A percentile compares a stretch with the other conserved stretches of the same genome.
Conservation (phyloP, 2,329 filamentous ascomycete species). For the Botryosphaeria dothidea region DNA sequence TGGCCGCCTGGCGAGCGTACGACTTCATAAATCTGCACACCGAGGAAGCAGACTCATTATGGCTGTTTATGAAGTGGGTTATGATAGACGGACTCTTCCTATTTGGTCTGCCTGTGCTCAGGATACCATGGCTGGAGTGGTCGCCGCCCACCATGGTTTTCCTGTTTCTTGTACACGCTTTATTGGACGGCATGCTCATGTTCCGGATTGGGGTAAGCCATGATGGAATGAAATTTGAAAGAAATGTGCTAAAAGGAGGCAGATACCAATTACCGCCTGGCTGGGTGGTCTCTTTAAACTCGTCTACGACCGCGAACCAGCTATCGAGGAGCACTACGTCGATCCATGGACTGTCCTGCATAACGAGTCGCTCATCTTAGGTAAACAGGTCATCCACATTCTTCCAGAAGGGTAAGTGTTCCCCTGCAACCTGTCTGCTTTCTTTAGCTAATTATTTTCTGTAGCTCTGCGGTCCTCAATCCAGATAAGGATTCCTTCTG, state of each 20-base stretch:
- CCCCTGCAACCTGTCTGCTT: not conserved
- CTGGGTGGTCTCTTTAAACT: conserved; percentile 73
- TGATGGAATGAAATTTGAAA: not conserved
- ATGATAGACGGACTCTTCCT: conserved; percentile 82
- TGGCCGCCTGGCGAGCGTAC: conserved; percentile 83
- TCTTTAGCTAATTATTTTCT: conserved; percentile 20
- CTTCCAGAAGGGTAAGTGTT: conserved; percentile 79
- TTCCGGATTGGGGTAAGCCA: conserved; percentile 75
- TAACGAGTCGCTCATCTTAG: conserved; percentile 90
- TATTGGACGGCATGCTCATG: conserved; percentile 85
- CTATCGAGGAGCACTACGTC: conserved; percentile 90
- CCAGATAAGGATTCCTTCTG: conserved; percentile 80
- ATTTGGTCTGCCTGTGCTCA: conserved; percentile 80
- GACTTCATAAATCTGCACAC: conserved; percentile 79
- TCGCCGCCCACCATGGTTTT: conserved; percentile 71
- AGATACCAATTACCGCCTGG: conserved; percentile 75
- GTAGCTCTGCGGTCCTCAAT: conserved; percentile 81
- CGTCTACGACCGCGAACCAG: conserved; percentile 88
- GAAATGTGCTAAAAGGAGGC: conserved; percentile 19
- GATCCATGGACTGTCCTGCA: conserved; percentile 85
- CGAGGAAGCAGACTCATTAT: conserved; percentile 83
- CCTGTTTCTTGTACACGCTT: conserved; percentile 70
- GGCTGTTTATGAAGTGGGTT: conserved; percentile 92
- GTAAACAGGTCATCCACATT: conserved; percentile 97
- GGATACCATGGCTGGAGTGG: conserved; percentile 96